Conservation (phyloP, 768 basidiomycete species). For the Lanmaoa pseudosensibilis region DNA sequence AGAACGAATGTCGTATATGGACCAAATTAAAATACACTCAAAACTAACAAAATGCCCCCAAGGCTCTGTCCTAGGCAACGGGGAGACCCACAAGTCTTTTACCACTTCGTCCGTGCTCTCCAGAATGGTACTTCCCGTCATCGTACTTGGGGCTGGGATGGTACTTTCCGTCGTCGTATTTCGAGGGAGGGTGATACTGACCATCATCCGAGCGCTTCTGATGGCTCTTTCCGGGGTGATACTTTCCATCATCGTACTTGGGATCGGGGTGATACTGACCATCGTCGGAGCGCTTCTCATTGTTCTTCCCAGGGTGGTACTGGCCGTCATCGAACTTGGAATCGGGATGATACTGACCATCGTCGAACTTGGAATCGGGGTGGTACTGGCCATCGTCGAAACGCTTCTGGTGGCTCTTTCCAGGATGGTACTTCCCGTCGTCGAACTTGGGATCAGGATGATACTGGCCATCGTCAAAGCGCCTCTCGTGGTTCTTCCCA, state of each 20-base stretch:
- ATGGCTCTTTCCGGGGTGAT: not conserved
- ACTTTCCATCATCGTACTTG: not conserved
- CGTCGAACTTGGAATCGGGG: not conserved
- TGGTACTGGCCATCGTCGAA: slow-evolving; percentile 17
- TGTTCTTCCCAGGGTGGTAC: not conserved
- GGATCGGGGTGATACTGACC: slow-evolving; percentile 13
- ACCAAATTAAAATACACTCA: slow-evolving; percentile 6
- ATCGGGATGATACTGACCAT: slow-evolving; percentile 7
- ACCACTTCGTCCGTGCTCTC: slow-evolving; percentile 1
- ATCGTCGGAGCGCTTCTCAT: slow-evolving; percentile 8
- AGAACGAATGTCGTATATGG: slow-evolving; percentile 16
- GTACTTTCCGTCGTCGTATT: not conserved
- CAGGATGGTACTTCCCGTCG: slow-evolving; percentile 3
- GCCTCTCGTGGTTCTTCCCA: not conserved
- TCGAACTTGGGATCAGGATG: not conserved
- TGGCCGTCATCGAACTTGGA: slow-evolving; percentile 7
- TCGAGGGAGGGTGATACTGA: not conserved
- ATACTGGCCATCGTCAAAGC: not conserved
- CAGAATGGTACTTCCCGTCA: slow-evolving; percentile 7
- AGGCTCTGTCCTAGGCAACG: not conserved
- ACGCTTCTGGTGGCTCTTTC: not conserved
- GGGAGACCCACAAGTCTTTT: not conserved
- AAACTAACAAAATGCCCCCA: not conserved
- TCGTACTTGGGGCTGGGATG: not conserved
- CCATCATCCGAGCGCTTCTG: slow-evolving; percentile 1